Evolutionary conservation across 805 yeast genomes (phyloP), one percentile per base, ranked within the genome.

Genomic region (Candida anglica): DNA sequence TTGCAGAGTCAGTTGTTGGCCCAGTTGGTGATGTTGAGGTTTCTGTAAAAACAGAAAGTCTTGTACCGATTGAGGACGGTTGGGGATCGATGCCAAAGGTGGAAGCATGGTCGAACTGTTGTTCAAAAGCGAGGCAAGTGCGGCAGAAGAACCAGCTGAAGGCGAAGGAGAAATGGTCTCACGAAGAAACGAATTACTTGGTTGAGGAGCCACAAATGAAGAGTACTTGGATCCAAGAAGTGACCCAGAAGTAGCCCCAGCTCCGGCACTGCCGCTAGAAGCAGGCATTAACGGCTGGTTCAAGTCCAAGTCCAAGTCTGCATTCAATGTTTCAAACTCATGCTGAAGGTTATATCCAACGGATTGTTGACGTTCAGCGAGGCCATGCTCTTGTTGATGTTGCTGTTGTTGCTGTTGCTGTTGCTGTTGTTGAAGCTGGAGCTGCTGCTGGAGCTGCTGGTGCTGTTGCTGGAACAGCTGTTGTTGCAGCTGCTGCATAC

Each of bases 341-440:
- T 67, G 70, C 45, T 67, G 71, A 46, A 67, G 56, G 45, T 67
- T 65, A 48, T 58, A 66, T 6, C 71, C 71, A 16, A 66, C 73
- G 42, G 68, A 61, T 43, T 58, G 70, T 43, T 66, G 69, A 31
- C 71, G 49, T 33, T 46, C 42, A n/a, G 16, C 26, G 30, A 19
- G 28, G 32, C 28, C 28, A 20, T 9, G 21, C 19, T 17, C 17
- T 20, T 10, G 29, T 19, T 28, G 31, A 22, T 28, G 28, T 11
- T 27, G 20, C 15, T 25, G 28, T 11, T 14, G 31, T 22, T 27
- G 28, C 28, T 18, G 32, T 17, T 24, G 30, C 7, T 28, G 23
- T 15, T n/a, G 31, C 15, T 6, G 19, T 15, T 17, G 19, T 17
- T 27, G 29, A 7, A 14, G 15, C 7, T 15, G 29, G n/a, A 27